Conservation (phyloP, 2,329 filamentous ascomycete genomes). For the Paramyrothecium sp. region DNA sequence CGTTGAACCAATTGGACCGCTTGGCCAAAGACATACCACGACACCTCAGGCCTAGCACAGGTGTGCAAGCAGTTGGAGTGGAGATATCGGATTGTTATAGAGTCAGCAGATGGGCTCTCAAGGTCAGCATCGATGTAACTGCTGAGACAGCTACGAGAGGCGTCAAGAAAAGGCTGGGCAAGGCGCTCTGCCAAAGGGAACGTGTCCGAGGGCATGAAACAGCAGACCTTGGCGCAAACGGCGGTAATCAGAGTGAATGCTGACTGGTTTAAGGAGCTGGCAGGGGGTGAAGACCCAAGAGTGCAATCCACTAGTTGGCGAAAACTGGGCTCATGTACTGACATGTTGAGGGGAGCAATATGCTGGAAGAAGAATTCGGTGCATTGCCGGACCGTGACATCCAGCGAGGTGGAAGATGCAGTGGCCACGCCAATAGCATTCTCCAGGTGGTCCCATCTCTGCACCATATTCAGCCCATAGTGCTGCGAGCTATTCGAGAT, state of each 20-base stretch:
- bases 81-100: slow-evolving; percentile 41
- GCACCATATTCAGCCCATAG: not conserved
- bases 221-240: slow-evolving; percentile 40
- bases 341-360: slow-evolving; percentile 38
- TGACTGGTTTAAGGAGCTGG: not conserved
- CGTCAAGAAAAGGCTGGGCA: slow-evolving; percentile 35
- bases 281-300: not conserved
- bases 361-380: slow-evolving; percentile 41
- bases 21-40: slow-evolving; percentile 45
- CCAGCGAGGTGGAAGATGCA: not conserved
- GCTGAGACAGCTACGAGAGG: slow-evolving; percentile 34
- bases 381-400: slow-evolving; percentile 25
- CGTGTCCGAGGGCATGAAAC: slow-evolving; percentile 35
- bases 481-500: too few relatives aligned
- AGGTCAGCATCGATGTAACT: slow-evolving; percentile 39
- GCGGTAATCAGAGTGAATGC: slow-evolving; percentile 40
- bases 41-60: slow-evolving; percentile 38
- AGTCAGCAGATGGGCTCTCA: slow-evolving; percentile 39
- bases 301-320: not conserved
- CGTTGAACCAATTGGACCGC: slow-evolving; percentile 38
- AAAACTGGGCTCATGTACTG: slow-evolving; percentile 39
- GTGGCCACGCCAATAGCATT: not conserved
- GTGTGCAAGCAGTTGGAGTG: slow-evolving; percentile 45
- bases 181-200: slow-evolving; percentile 36
- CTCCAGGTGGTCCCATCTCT: not conserved